Conservation (phyloP, 495 filamentous ascomycete species). For the Hyaloscypha bicolor region DNA sequence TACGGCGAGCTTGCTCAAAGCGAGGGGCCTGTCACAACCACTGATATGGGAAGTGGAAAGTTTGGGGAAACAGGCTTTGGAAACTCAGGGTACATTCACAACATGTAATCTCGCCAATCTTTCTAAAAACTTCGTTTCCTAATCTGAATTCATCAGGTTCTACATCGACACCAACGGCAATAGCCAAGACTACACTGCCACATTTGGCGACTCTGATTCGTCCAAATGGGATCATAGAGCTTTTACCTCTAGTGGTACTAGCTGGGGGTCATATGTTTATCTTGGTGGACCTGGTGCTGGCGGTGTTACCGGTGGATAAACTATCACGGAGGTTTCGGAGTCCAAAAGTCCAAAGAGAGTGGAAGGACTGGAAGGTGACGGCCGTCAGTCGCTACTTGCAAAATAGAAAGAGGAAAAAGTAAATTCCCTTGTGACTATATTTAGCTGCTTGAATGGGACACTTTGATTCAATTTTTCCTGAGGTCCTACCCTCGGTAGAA, state of each 20-base stretch:
- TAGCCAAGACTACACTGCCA: conserved; percentile 23
- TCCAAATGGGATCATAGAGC: conserved; percentile 27
- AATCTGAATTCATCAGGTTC: neutral
- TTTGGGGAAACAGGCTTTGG: conserved; percentile 27
- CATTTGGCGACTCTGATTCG: conserved; percentile 26
- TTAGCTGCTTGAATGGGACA: no score
- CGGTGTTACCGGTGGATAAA: conserved; percentile 30
- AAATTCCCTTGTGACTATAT: no score
- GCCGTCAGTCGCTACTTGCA: no score
- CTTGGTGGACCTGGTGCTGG: conserved; percentile 36
- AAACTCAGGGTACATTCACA: conserved; percentile 33
- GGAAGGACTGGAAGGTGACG: no score
- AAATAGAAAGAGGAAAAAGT: no score
- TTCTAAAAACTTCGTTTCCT: neutral
- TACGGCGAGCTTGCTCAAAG: conserved; percentile 37
- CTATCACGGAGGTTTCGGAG: no score
- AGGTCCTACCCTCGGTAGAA: no score
- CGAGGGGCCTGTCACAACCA: conserved; percentile 30
- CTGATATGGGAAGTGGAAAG: conserved; percentile 38
- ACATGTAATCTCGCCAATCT: conserved; percentile 18
- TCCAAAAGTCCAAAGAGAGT: no score
- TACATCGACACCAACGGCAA: conserved; percentile 9
- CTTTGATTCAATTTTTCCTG: no score
- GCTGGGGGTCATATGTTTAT: conserved; percentile 31
- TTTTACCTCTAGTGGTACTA: conserved; percentile 14